Base-by-base conservation (phyloP, 495 filamentous ascomycete genomes). In the Viridothelium virens region DNA sequence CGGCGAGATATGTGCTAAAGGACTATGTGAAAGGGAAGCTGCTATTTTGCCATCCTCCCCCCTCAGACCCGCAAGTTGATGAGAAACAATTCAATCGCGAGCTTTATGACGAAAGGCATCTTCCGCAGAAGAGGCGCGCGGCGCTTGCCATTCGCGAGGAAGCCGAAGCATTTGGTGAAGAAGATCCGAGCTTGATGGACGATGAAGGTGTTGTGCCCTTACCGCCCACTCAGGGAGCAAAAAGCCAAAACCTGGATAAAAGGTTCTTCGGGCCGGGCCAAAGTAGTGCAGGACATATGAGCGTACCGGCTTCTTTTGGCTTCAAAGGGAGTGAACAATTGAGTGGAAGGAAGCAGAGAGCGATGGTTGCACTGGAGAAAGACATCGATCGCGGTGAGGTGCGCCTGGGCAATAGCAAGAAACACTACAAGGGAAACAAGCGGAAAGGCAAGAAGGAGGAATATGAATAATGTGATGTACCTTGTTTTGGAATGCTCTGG, bases 11-110 rank as follows among this genome's bases (percentile, higher is more conserved):
- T 67, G 80, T 99, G 14, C 84, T 99, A 18, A 99, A 99, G 76
- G 95, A 99, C 79, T 97, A 96, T 71, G 94, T 99, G 66, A 95
- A 86, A 72, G 95, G 95, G 65, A 97, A 96, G 77, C 84, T 99
- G 2, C 83, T 96, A 7, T 97, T 89, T 81, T 91, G 90, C 70
- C 86, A 93, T 70, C 93, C 95, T 14, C 95, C 95, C 0, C 91
- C 91, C 1, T 78, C 76, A n/a, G 82, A 87, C 47, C 78, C 82
- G 0, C 78, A 80, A 31, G 85, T 88, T 65, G 89, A 97, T 71
- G 78, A 83, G 0, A 74, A 77, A 38, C 84, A 87, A 39, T 99
- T 97, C 82, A 99, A 99, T 76, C 75, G 80, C 50, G 94, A 93
- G 31, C 85, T 97, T 3, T 97, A 97, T 77, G 87, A 92, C 70